Conservation (phyloP, 148 eudicot species). For the Diospyros lotus region DNA sequence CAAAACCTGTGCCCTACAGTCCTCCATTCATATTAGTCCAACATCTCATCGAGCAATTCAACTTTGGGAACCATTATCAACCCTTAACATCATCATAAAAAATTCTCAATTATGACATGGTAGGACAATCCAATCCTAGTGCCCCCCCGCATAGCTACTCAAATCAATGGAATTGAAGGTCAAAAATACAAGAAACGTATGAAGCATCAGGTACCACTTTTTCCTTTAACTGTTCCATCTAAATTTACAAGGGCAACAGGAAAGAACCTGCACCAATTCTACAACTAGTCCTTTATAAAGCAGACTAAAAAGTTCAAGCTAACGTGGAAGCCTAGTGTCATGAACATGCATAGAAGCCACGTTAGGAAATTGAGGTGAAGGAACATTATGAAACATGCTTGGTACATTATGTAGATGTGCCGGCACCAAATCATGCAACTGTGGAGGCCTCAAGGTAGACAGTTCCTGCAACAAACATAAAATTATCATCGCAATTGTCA, state of each 20-base stretch:
- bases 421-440: conserved; percentile 22
- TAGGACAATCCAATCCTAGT: not conserved
- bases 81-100: not conserved
- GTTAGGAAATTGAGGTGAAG: conserved; percentile 22
- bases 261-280: not conserved
- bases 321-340: conserved; percentile 16
- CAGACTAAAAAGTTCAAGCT: conserved; percentile 1
- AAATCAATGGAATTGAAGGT: conserved; percentile 8
- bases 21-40: not conserved
- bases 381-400: conserved; percentile 20
- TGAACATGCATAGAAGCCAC: conserved; percentile 15
- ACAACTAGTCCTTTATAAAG: not conserved
- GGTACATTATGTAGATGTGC: conserved; percentile 24
- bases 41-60: conserved; percentile 3
- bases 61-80: not conserved
- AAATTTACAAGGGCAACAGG: conserved; percentile 10
- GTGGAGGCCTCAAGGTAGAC: conserved; percentile 16
- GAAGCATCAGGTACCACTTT: not conserved
- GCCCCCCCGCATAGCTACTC: not conserved
- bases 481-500: conserved; percentile 1
- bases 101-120: not conserved
- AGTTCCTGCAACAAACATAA: conserved; percentile 20
- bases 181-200: not conserved
- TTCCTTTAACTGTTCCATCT: not conserved
- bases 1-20: not conserved